These are phyloP conservation scores for Paralagenidium karlingii DNA, from an alignment of 352 stramenopile species.

Conservation along the genomic window DNA sequence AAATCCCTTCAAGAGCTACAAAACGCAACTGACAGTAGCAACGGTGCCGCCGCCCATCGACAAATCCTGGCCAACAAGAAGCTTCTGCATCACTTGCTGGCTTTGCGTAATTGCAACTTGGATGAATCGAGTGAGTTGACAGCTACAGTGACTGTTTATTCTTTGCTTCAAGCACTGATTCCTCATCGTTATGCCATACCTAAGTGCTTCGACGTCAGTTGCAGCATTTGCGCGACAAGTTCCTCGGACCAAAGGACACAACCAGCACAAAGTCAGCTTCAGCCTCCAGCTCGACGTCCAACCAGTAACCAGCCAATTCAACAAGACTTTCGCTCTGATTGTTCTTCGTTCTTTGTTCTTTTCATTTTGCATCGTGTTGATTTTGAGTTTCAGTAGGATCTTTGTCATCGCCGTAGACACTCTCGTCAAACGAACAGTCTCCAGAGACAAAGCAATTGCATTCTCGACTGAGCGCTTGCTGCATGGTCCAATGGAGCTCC, in stretches of 20 bases:
- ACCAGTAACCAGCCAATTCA: too few relatives aligned
- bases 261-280: too few relatives aligned
- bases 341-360: too few relatives aligned
- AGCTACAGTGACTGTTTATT: too few relatives aligned
- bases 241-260: too few relatives aligned
- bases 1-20: too few relatives aligned
- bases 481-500: constrained; percentile 38
- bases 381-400: constrained; percentile 4
- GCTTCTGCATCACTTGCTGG: constrained; percentile 62
- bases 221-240: constrained; percentile 48
- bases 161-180: too few relatives aligned
- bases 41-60: neutral
- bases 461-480: constrained; percentile 27
- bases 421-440: constrained; percentile 19
- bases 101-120: constrained; percentile 44
- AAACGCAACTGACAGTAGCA: constrained; percentile 1
- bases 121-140: constrained; percentile 49
- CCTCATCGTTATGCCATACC: too few relatives aligned
- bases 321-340: too few relatives aligned
- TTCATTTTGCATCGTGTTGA: neutral
- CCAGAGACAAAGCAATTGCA: too few relatives aligned
- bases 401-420: too few relatives aligned
- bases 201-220: constrained; percentile 49
- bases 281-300: too few relatives aligned
- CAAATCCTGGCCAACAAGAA: constrained; percentile 19